Evolutionary conservation across 805 yeast species (phyloP).

Genomic region (Candida manassasensis): DNA sequence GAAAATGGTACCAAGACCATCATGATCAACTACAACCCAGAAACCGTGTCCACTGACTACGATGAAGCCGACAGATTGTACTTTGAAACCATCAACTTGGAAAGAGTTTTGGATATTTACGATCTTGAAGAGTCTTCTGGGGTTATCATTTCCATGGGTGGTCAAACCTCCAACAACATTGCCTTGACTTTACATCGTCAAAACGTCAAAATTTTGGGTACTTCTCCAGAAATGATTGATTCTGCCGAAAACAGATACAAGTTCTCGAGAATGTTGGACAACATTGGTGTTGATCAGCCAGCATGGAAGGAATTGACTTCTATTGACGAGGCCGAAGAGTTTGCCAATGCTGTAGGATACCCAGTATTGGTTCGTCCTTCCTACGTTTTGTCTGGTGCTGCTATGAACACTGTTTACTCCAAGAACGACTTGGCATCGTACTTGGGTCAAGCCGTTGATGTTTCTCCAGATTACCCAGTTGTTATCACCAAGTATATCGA

Average conservation of each 20-base stretch:
- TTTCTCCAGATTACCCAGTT: conserved; percentile 96
- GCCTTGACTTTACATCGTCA: conserved; percentile 90
- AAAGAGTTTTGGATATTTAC: conserved; percentile 90
- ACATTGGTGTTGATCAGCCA: conserved; percentile 96
- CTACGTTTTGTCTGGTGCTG: conserved; percentile 96
- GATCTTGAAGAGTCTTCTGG: conserved; percentile 87
- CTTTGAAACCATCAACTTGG: conserved; percentile 91
- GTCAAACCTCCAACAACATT: conserved; percentile 96
- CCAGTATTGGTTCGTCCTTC: conserved; percentile 98
- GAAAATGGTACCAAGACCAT: conserved; percentile 83
- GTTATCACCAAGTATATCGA: conserved; percentile 96
- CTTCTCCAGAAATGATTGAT: conserved; percentile 97
- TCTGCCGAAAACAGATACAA: conserved; percentile 97
- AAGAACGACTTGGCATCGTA: conserved; percentile 82
- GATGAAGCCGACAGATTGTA: conserved; percentile 97
- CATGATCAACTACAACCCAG: conserved; percentile 98
- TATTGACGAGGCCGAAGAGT: conserved; percentile 83
- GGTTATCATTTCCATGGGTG: conserved; percentile 97
- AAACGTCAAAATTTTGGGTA: conserved; percentile 91
- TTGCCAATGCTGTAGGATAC: conserved; percentile 85
- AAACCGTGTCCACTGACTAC: conserved; percentile 97
- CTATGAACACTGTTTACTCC: conserved; percentile 95
- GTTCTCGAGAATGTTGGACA: conserved; percentile 95
- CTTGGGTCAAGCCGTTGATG: conserved; percentile 91
- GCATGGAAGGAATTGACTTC: conserved; percentile 98